A percentile compares a stretch with the other conserved stretches of the same genome.
Conservation (phyloP, 2,329 filamentous ascomycete genomes). For the Fusarium lyarnte region DNA sequence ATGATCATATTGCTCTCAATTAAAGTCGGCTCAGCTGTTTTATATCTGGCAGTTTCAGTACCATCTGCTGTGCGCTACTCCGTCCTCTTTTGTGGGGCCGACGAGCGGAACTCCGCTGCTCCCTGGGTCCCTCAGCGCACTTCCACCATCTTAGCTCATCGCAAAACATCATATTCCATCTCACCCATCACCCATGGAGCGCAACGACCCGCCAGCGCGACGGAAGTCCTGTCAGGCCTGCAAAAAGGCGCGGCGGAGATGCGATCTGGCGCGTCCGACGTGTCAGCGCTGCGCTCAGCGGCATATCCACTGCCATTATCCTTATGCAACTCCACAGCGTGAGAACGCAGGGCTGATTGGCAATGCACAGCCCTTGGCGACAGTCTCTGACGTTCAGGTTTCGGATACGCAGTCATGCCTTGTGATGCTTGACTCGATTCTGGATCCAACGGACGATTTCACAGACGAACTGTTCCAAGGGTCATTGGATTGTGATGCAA, state of each 20-base stretch:
- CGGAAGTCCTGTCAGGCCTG: conserved; percentile 5
- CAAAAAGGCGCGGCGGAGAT: neutral
- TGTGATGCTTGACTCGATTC: neutral
- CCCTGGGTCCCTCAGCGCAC: neutral
- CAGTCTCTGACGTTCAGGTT: accelerated
- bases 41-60: neutral
- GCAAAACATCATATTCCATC: neutral
- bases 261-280: neutral
- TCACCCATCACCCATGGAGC: neutral
- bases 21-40: neutral
- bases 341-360: too few species aligned
- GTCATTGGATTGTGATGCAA: neutral
- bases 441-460: neutral
- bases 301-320: neutral
- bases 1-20: accelerated
- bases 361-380: too few species aligned
- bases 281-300: conserved; percentile 1
- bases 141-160: neutral
- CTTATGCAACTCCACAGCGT: neutral
- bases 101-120: conserved; percentile 5
- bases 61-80: neutral
- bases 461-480: neutral
- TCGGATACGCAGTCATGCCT: neutral
- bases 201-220: neutral
- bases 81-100: neutral